These are phyloP conservation scores for Centella asiatica DNA, from an alignment of 129 eudicot species.

Conservation along the genomic window DNA sequence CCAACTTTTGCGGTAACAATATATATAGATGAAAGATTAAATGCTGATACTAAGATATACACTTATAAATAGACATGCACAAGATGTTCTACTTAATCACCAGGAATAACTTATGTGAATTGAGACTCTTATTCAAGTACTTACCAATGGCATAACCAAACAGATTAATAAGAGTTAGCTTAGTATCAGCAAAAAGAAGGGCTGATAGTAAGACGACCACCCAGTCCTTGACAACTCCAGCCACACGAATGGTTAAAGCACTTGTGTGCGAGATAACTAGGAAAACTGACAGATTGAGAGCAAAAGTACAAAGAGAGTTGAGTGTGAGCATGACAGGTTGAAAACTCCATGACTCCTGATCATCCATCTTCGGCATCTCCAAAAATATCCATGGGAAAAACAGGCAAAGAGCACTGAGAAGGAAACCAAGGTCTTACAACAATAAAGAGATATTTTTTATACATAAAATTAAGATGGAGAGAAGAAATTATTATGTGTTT, in stretches of 20 bases:
- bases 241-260: slow-evolving; percentile 94
- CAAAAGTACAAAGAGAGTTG: slow-evolving; percentile 90
- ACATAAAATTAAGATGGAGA: slow-evolving; percentile 10
- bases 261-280: slow-evolving; percentile 93
- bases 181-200: slow-evolving; percentile 87
- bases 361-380: slow-evolving; percentile 93
- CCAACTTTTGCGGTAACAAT: too few species aligned
- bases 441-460: slow-evolving; percentile 13
- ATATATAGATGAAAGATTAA: too few species aligned
- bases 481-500: slow-evolving; percentile 5
- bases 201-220: slow-evolving; percentile 91
- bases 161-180: slow-evolving; percentile 74
- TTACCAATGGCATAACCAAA: slow-evolving; percentile 94
- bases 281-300: slow-evolving; percentile 85
- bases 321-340: slow-evolving; percentile 61
- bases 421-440: slow-evolving; percentile 26
- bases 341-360: slow-evolving; percentile 63
- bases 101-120: not conserved
- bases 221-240: slow-evolving; percentile 99
- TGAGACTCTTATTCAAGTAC: not conserved
- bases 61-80: too few species aligned
- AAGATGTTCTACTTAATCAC: not conserved
- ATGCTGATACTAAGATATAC: too few species aligned
- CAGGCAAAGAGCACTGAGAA: slow-evolving; percentile 80
- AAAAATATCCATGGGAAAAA: slow-evolving; percentile 85